A percentile compares a stretch with the other conserved stretches of the same genome.
These are phyloP conservation scores for Malassezia arunalokei DNA, from an alignment of 1,284 basidiomycete genomes.

Conservation along the genomic window DNA sequence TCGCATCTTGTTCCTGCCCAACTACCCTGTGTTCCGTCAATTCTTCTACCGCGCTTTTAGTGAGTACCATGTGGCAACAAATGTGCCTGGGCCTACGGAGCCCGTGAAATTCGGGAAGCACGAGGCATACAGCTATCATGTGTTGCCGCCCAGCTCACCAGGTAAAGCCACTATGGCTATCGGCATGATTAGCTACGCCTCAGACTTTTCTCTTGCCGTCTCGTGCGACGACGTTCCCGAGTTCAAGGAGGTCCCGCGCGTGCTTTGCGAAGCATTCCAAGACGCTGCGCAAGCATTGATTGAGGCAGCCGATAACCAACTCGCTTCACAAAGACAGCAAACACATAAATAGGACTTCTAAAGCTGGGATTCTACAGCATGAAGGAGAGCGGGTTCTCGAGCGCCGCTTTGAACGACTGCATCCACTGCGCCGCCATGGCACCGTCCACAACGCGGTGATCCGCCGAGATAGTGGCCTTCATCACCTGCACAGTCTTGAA, in stretches of 20 bases:
- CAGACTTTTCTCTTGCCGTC: slow-evolving; percentile 40
- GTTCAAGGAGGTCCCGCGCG: slow-evolving; percentile 28
- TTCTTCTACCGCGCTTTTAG: slow-evolving; percentile 40
- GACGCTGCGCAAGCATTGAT: slow-evolving; percentile 30
- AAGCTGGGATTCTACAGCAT: slow-evolving; percentile 23
- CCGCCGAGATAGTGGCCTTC: slow-evolving; percentile 89
- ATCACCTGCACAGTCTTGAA: slow-evolving; percentile 59
- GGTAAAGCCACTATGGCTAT: slow-evolving; percentile 42
- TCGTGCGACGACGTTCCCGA: slow-evolving; percentile 43
- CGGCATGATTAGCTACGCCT: slow-evolving; percentile 44
- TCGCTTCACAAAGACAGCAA: slow-evolving; percentile 10
- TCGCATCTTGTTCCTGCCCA: slow-evolving; percentile 33
- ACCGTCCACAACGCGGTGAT: slow-evolving; percentile 61
- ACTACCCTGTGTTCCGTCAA: slow-evolving; percentile 29
- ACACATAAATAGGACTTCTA: neutral
- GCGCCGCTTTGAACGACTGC: slow-evolving; percentile 85
- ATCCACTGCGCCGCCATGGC: slow-evolving; percentile 54
- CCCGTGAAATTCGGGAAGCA: slow-evolving; percentile 37
- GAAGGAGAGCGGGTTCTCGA: slow-evolving; percentile 73
- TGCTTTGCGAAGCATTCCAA: slow-evolving; percentile 40
- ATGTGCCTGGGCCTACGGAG: slow-evolving; percentile 42
- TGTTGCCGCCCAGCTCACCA: slow-evolving; percentile 39
- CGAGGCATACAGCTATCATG: slow-evolving; percentile 42
- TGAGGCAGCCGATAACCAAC: slow-evolving; percentile 28
- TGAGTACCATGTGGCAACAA: slow-evolving; percentile 43